Percentiles rank a stretch among this genome's conserved stretches.
Conservation (phyloP, 306 rosid genomes). For the Cicer chorassanicum region DNA sequence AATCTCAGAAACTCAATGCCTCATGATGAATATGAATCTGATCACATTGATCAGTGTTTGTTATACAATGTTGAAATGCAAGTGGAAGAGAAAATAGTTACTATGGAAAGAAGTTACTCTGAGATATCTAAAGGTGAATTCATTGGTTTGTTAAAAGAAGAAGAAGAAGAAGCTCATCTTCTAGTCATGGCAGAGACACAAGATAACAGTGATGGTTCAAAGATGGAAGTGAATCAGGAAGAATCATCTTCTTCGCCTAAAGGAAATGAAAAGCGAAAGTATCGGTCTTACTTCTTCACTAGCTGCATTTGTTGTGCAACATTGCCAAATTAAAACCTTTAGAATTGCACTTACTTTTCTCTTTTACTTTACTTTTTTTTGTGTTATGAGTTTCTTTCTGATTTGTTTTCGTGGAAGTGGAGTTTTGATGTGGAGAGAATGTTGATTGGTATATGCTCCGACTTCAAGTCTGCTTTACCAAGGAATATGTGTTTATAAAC, state of each 20-base stretch:
- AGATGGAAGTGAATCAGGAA: constrained; percentile 41
- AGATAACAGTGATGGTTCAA: constrained; percentile 29
- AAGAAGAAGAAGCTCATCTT: constrained; percentile 60
- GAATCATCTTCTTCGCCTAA: constrained; percentile 50
- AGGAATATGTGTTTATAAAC: neutral
- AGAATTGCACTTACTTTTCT: constrained; percentile 8
- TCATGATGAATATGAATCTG: constrained; percentile 42
- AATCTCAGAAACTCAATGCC: constrained; percentile 40
- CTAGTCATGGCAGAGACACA: constrained; percentile 50
- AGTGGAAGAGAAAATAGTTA: constrained; percentile 64
- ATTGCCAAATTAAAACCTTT: constrained; percentile 50
- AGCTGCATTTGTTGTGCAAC: constrained; percentile 88
- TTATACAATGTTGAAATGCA: constrained; percentile 43
- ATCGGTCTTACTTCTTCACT: constrained; percentile 64
- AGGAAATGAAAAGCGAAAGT: constrained; percentile 64
- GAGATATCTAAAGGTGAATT: constrained; percentile 62
- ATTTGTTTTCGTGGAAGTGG: constrained; percentile 39
- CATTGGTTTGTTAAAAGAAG: constrained; percentile 59
- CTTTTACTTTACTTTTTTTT: constrained; percentile 33
- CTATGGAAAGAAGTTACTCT: constrained; percentile 68
- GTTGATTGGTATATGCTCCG: constrained; percentile 7
- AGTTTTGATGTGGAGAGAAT: constrained; percentile 48
- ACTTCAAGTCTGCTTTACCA: neutral
- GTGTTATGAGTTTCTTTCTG: constrained; percentile 39
- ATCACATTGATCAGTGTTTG: constrained; percentile 16